phyloP scores from a whole-genome alignment of 768 basidiomycete genomes.

The Phlebiopsis gigantea region DNA sequence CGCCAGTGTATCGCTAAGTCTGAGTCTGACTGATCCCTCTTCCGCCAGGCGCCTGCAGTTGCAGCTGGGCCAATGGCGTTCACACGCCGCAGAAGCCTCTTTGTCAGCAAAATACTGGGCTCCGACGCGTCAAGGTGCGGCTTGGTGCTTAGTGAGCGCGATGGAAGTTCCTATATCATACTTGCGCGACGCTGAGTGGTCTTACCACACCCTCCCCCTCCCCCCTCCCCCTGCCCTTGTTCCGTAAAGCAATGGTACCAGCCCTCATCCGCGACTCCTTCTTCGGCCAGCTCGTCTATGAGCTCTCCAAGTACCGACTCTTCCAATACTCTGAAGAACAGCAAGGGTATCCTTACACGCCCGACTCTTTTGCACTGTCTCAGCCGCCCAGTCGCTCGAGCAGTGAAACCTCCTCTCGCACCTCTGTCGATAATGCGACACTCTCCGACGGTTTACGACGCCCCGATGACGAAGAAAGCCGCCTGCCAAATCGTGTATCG shows the following conservation, averaged over 20 bases:
- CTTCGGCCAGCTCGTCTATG: slow-evolving; percentile 27
- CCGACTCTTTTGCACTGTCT: background rate
- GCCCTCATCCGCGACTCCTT: slow-evolving; percentile 25
- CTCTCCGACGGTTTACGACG: background rate
- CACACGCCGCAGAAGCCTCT: background rate
- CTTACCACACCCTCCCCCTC: background rate
- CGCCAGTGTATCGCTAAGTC: background rate
- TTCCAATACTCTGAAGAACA: slow-evolving; percentile 17
- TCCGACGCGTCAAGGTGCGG: background rate
- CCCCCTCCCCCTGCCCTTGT: background rate
- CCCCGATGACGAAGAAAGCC: background rate
- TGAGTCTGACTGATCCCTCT: background rate
- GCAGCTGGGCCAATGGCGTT: background rate
- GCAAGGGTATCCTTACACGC: slow-evolving; percentile 10
- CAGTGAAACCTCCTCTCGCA: background rate
- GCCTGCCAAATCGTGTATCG: background rate
- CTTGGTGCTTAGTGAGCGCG: background rate
- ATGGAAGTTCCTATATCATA: background rate
- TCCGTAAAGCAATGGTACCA: slow-evolving; percentile 4
- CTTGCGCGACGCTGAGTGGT: background rate
- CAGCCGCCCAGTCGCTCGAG: background rate
- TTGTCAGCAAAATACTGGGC: background rate
- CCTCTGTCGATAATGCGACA: background rate
- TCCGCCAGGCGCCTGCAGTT: background rate
- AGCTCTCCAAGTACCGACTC: slow-evolving; percentile 17